Evolutionary conservation across 2,329 filamentous ascomycete species (phyloP), one percentile per base, ranked within the genome.

Genomic region (Cladosporium velox): DNA sequence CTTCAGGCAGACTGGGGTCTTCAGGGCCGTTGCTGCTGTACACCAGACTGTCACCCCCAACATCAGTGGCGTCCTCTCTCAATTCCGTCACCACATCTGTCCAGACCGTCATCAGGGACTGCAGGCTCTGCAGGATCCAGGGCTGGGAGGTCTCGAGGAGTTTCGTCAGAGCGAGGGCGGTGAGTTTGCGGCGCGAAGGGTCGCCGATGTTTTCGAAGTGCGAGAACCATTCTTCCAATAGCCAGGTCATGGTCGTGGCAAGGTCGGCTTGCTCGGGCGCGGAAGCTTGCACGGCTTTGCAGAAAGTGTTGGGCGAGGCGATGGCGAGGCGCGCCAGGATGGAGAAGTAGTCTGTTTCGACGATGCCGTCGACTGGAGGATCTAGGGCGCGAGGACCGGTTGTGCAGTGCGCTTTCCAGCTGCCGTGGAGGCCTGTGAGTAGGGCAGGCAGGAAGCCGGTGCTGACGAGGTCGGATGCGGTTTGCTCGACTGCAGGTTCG

Each of bases 341-440:
- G 4, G 88, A 86, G 74, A 96, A 90, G 76, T 96, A 97, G 75
- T 97, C 91, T 0, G 91, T 91, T 74, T 97, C 88, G 0, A 91
- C 89, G 12, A 93, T 85, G 14, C 88, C 87, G 71, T 90, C 90
- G 38, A 97, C 86, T 34, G 87, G 86, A 49, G 88, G 86, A 24
- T 87, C 83, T 70, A 86, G 90, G 30, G 86, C 85, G 73, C 91
- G 91, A 0, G 94, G 93, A 0, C 95, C 94, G 0, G 91, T 91
- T 0, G 91, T 92, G 76, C 96, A 89, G 72, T 91, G 89, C 2
- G 91, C 89, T 73, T 90, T 86, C 84, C 87, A 81, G 57, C 74
- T 75, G 12, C 77, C 78, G 21, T 77, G 78, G 0, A 85, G 75
- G 12, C 79, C 81, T 44, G 79, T 72, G 6, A 84, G 69, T 0